Base-by-base conservation (phyloP, 768 basidiomycete genomes). In the Austroboletus eburneus region DNA sequence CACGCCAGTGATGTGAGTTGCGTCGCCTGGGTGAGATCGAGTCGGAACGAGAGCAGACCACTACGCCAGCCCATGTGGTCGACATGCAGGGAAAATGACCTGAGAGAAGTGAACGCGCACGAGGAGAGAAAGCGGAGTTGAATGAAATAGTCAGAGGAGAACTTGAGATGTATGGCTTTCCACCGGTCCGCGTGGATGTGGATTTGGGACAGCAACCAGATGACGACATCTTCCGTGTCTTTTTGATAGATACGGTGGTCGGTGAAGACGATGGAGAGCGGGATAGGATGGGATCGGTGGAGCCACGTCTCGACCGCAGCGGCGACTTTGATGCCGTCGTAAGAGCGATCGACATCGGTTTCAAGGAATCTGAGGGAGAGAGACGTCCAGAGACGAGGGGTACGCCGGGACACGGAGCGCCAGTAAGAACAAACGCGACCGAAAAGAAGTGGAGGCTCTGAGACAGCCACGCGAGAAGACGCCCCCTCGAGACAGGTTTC, bases 51-150 rank as follows among this genome's bases (percentile, higher is more conserved):
- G 27, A 52, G 45, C 13, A 52, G 48, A 21, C 56, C 50, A 22
- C 52, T 45, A 17, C 58, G 56, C 61, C 61, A 61, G 18, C 58
- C 58, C 58, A 62, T 61, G 40, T 63, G 61, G 23, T 62, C 61
- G 21, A 52, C 47, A 22, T 61, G 62, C 4, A 56, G 42, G 14
- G 61, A 51, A 32, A 63, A 54, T 21, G 58, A 54, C 5, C 49
- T 27, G 18, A 63, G 56, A 4, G 61, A 52, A 0, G 58, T 49
- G 22, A 61, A 61, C 0, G 47, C 43, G 17, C 56, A 61, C 1
- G 57, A 50, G 5, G 61, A 58, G 9, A 63, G 49, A 7, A 21
- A 33, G 17, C 45, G 25, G 9, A 63, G 48, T 21, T 39, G 50
- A 1, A 36, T 22, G 35, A 63, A 63, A 37, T 63, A 63, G 29